Percentiles rank a stretch among this genome's conserved stretches.
phyloP scores from a whole-genome alignment of 352 stramenopile genomes.

The Phytophthora kernoviae region DNA sequence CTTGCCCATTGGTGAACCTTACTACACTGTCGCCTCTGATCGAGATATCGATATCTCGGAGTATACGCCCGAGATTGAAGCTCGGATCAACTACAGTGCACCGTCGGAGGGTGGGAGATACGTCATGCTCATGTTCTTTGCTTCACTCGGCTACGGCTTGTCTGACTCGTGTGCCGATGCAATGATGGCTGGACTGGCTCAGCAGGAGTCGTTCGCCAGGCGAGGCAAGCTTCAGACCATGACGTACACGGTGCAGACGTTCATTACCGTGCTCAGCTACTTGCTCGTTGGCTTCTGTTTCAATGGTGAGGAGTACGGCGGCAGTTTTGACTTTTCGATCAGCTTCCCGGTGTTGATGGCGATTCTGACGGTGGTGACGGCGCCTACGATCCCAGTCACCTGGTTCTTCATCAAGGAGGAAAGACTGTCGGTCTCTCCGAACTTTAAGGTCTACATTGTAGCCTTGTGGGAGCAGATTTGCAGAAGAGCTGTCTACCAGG shows the following conservation, averaged over 20 bases:
- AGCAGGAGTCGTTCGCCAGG: conserved; percentile 48
- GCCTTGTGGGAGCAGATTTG: conserved; percentile 45
- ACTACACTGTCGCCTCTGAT: conserved; percentile 40
- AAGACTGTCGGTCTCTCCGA: conserved; percentile 9
- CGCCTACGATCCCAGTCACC: conserved; percentile 46
- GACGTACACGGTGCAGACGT: conserved; percentile 46
- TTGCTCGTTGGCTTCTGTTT: conserved; percentile 51
- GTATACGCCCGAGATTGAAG: conserved; percentile 33
- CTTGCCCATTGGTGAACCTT: conserved; percentile 43
- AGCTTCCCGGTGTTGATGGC: conserved; percentile 39
- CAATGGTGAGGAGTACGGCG: conserved; percentile 46
- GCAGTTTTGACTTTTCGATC: conserved; percentile 44
- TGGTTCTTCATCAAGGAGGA: conserved; percentile 51
- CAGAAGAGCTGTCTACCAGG: conserved; percentile 46
- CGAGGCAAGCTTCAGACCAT: conserved; percentile 57
- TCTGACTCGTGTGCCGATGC: conserved; percentile 52
- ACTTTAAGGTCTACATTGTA: conserved; percentile 40
- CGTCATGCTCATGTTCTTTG: conserved; percentile 53
- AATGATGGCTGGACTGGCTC: conserved; percentile 57
- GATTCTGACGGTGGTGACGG: conserved; percentile 37
- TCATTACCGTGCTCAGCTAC: conserved; percentile 42
- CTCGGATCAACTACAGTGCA: conserved; percentile 44
- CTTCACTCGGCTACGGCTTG: conserved; percentile 48
- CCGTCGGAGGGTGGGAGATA: conserved; percentile 36
- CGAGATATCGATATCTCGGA: conserved; percentile 30